Base-by-base conservation (phyloP, 768 basidiomycete genomes). In the Coprinopsis strossmayeri region DNA sequence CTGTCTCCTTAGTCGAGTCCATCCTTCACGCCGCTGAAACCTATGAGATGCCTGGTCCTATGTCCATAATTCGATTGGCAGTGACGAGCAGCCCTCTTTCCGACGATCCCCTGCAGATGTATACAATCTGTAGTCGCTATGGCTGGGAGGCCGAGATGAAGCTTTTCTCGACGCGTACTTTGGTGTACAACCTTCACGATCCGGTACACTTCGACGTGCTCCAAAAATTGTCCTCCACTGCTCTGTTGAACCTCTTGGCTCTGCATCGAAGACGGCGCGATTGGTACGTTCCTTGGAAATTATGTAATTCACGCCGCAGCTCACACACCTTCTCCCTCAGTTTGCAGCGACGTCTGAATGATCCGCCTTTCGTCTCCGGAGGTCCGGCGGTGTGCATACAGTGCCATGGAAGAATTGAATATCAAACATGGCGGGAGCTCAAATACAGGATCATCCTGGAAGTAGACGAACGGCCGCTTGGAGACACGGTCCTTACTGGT, bases 21-120 rank as follows among this genome's bases (percentile, higher is more conserved):
- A 56, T 85, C n/a, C 63, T 84, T 11, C 79, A 72, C 46, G 79
- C 80, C 0, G 76, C 81, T 0, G 81, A 85, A 57, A 83, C 82
- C 57, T 85, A 84, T 59, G 82, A 84, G 28, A 84, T 82, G 78
- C 73, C 77, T 0, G 83, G 82, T 0, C 79, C 82, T 1, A 66
- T 70, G 50, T 81, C 79, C 4, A 73, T 83, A 53, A 62, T 83
- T 43, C 79, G 79, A 32, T 73, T 79, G 27, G 69, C 78, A n/a
- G 66, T 78, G 46, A 70, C 74, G 59, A 76, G 76, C 0, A 76
- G 74, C 1, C 63, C 72, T 0, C 67, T 84, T 34, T 63, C 76
- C 20, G 65, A 69, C 30, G 64, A 77, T 37, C 74, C 79, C 0
- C 64, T 82, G 15, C 71, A 75, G 11, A 61, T 82, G 13, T 82